Evolutionary conservation across 1,139 yeast genomes (phyloP), one percentile per base, ranked within the genome.

Genomic region (Pichia sp.): DNA sequence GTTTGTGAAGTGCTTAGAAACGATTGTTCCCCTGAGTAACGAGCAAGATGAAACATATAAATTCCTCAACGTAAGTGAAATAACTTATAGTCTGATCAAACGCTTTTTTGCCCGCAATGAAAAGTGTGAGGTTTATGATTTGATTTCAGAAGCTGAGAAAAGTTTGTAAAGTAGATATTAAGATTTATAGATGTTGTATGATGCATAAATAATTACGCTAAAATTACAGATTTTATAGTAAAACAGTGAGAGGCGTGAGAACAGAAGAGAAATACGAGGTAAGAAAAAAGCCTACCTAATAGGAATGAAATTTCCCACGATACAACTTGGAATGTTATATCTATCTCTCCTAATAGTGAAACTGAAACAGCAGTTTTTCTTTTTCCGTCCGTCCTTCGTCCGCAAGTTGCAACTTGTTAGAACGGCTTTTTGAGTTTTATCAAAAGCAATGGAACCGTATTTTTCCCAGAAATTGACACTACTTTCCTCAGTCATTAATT

Each of bases 391-490:
- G 64, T 90, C 96, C 63, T 82, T 82, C 1, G 96, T 85, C 64
- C 96, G 77, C 59, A 93, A 75, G 66, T 87, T 89, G 71, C 98
- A 93, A 68, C 96, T 87, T 1, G 97, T 92, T 60, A 93, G 73
- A 7, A 93, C 97, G 0, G 98, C 97, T 67, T 93, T 93, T 65
- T 92, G 98, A 1, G 95, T 95, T 62, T 92, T 87, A 65, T 92
- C 97, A 70, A 93, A 92, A 2, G 98, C 98, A 67, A 92, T 89
- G 11, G 96, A 92, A 8, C 97, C 97, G 65, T 92, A 93, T 69
- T 92, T 92, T 68, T 93, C 98, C 98, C 98, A 93, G 67, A 90
- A 92, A 64, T 90, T 90, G n/a, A 93, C 98, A 7, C 97, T 96
- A 67, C 96, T 87, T 65, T 92, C 97, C 68, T 92, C 98, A 57